Percentiles rank a stretch among this genome's conserved stretches.
These are phyloP conservation scores for Lactarius pseudohatsudake DNA, from an alignment of 768 basidiomycete genomes.

Conservation along the genomic window DNA sequence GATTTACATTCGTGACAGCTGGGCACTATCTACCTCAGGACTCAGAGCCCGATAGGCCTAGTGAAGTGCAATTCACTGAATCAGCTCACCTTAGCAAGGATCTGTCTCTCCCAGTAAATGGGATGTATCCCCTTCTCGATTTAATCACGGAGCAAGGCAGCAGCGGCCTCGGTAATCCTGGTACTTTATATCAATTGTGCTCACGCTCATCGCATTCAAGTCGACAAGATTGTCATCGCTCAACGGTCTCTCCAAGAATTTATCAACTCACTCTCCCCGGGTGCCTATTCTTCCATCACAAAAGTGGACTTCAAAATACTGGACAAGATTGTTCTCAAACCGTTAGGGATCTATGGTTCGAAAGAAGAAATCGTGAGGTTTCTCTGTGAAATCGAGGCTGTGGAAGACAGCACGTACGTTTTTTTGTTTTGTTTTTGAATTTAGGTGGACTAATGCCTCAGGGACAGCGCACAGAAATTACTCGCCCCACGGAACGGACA, in stretches of 20 bases:
- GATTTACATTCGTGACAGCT: too few relatives aligned
- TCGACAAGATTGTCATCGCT: slow-evolving; percentile 62
- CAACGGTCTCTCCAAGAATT: slow-evolving; percentile 50
- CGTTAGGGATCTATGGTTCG: slow-evolving; percentile 58
- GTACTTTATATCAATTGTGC: not conserved
- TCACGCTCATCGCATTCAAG: too few relatives aligned
- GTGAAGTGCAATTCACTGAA: too few relatives aligned
- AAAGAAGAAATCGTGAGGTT: slow-evolving; percentile 51
- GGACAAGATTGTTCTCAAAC: slow-evolving; percentile 47
- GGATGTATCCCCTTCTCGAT: slow-evolving; percentile 55
- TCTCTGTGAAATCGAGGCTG: slow-evolving; percentile 38
- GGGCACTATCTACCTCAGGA: too few relatives aligned
- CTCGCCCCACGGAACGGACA: slow-evolving; percentile 20
- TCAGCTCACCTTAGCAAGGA: not conserved
- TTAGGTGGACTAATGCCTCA: not conserved
- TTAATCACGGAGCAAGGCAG: slow-evolving; percentile 51
- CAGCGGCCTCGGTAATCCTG: slow-evolving; percentile 51
- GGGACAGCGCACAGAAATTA: slow-evolving; percentile 30
- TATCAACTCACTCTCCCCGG: slow-evolving; percentile 48
- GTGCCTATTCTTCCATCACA: slow-evolving; percentile 53
- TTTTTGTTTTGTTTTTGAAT: not conserved
- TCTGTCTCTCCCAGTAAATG: slow-evolving; percentile 36
- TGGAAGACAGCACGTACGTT: slow-evolving; percentile 45
- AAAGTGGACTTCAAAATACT: slow-evolving; percentile 56
- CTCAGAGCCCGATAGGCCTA: too few relatives aligned